Base-by-base conservation (phyloP, 2,329 filamentous ascomycete species). In the Aspergillus sp. region DNA sequence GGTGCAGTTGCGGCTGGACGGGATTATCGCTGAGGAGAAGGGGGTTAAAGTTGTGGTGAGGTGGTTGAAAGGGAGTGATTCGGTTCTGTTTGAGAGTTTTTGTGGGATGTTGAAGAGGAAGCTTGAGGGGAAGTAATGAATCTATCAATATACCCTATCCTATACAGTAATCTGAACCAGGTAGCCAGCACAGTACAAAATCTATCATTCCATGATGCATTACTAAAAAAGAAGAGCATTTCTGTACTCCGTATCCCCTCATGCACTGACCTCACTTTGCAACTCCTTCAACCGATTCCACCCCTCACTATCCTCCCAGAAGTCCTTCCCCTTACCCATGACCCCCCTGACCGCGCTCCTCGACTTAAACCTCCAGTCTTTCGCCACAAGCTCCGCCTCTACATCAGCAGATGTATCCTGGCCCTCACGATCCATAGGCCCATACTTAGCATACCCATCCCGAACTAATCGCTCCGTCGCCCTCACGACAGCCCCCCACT, bases 361-460 rank as follows among this genome's bases (percentile, higher is more conserved):
- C 0, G 88, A 87, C 77, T 95, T 97, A 53, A 86, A 86, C 65
- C 80, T 86, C 93, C 93, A 98, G 59, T 83, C 83, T 48, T 77
- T 78, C 2, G 87, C 88, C 2, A 96, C 82, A 29, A 80, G 61
- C 52, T 82, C 80, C 0, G 75, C 73, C 28, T 68, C 72, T 62
- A 57, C 65, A 65, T 50, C 67, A 57, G 1, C 53, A 1, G 64
- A 72, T 0, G 59, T 69, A 48, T 77, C 57, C 1, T 78, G 77
- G 49, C 80, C 79, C 5, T 75, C 80, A 57, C 62, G 68, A 19
- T 81, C 75, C 53, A 79, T 75, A 0, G 74, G 71, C 0, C 86
- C 86, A 57, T 89, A 82, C 63, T 84, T 88, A 69, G 93, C 86
- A 67, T 96, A 87, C 44, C 86, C 80, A 53, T 86, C 83, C 1